A percentile compares a stretch with the other conserved stretches of the same genome.
phyloP scores from a whole-genome alignment of 345 rosid species.

The Populus euphratica region DNA sequence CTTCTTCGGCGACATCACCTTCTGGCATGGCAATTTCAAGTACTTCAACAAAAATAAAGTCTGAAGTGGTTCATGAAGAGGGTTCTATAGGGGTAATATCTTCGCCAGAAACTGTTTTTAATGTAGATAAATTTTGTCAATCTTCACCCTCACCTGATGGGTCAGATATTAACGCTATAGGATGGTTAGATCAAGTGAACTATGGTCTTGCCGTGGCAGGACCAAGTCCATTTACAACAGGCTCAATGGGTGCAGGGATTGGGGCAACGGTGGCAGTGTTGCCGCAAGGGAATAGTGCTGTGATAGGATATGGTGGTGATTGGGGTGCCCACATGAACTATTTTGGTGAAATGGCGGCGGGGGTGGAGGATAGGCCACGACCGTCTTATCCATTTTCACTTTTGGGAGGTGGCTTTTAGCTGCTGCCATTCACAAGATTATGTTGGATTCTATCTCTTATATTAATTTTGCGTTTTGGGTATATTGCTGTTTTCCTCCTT shows the following conservation, averaged over 20 bases:
- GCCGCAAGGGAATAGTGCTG: conserved; percentile 18
- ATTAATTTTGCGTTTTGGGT: conserved; percentile 3
- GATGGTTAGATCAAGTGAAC: conserved; percentile 24
- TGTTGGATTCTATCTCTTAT: conserved; percentile 25
- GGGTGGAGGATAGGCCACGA: conserved; percentile 36
- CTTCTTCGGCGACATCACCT: conserved; percentile 32
- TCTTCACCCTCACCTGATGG: conserved; percentile 39
- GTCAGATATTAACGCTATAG: conserved; percentile 9
- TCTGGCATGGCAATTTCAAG: conserved; percentile 41
- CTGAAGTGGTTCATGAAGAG: conserved; percentile 50
- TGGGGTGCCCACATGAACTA: conserved; percentile 28
- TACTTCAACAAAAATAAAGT: conserved; percentile 48
- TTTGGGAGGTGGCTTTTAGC: conserved; percentile 67
- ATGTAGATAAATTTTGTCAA: conserved; percentile 15
- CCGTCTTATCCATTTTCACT: conserved; percentile 82
- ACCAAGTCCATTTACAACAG: not conserved
- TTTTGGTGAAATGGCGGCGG: conserved; percentile 42
- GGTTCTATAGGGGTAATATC: conserved; percentile 37
- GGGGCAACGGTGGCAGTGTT: conserved; percentile 13
- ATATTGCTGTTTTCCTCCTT: not conserved
- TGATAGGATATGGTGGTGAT: conserved; percentile 22
- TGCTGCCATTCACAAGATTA: conserved; percentile 21
- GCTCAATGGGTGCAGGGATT: not conserved
- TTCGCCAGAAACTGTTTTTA: conserved; percentile 36
- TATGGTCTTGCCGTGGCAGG: not conserved